Evolutionary conservation across 169 alveolate genomes (phyloP), one percentile per base, ranked within the genome.

Genomic region (Theileria luwenshuni): DNA sequence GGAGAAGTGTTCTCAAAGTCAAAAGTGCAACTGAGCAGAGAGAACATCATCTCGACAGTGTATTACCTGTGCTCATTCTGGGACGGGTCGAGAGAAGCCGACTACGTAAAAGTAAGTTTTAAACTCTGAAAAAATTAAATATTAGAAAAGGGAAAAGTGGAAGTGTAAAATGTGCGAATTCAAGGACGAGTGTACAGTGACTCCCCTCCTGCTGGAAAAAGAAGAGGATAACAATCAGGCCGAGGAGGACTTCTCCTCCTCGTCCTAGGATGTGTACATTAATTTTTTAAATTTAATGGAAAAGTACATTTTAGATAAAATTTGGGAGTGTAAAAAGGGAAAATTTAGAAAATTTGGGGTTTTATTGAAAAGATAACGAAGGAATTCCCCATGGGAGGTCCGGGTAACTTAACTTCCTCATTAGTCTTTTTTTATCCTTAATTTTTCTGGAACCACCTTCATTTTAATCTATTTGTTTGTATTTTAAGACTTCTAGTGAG

Each of bases 131-230:
- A 38, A 32, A 32, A n/a, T 23, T 0, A 12, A 13, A 27, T 17
- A n/a, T 51, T 52, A 81, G 89, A 72, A 70, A 56, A 61, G 72
- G 6, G 94, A 90, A 63, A 65, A 77, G n/a, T 90, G 94, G 94
- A 90, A 90, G 85, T 90, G 94, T 62, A 90, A 83, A 68, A 83
- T 85, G 64, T 90, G 94, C 68, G 91, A 90, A 59, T 85, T 85
- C 77, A 81, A 76, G 70, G 84, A 76, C 47, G 89, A 90, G 41
- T 90, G 94, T 49, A 89, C 84, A 17, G 79, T 79, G 19, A 70
- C 91, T 15, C 94, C 94, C 0, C 65, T 73, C 25, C 12, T 27
- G 0, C 38, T 10, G 15, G 59, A 62, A 17, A 62, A 41, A 25
- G 54, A 1, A 23, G n/a, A n/a, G n/a, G n/a, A n/a, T n/a, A n/a